phyloP scores from a whole-genome alignment of 768 basidiomycete species.

The Lanmaoa pseudosensibilis region DNA sequence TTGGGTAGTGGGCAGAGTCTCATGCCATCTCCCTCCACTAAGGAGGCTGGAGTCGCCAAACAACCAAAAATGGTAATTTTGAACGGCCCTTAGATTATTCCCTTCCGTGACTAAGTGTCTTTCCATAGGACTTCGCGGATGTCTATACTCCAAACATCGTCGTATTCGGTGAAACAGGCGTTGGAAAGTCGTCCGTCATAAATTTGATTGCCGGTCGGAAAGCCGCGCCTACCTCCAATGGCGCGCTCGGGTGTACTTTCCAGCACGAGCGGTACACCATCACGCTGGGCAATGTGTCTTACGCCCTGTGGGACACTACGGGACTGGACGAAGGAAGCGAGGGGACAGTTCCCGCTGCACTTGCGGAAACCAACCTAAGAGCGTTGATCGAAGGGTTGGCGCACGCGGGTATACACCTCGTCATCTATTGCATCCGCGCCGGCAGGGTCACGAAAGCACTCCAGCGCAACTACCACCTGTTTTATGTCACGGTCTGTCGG shows the following conservation, averaged over 20 bases:
- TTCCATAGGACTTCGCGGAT: background rate
- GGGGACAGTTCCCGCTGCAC: constrained; percentile 7
- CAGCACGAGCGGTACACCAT: background rate
- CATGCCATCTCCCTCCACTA: background rate
- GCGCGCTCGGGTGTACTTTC: constrained; percentile 3
- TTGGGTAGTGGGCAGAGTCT: background rate
- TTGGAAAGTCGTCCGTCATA: constrained; percentile 5
- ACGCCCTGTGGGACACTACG: constrained; percentile 7
- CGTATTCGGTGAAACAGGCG: constrained; percentile 2
- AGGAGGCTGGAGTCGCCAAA: no score
- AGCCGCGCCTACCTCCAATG: background rate
- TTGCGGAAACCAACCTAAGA: background rate
- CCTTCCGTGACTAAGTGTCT: background rate
- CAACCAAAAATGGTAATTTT: background rate
- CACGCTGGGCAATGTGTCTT: background rate
- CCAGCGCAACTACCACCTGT: constrained; percentile 34
- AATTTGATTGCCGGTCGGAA: background rate
- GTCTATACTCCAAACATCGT: background rate
- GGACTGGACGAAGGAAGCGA: constrained; percentile 9
- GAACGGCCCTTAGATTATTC: no score
- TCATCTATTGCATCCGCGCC: constrained; percentile 8
- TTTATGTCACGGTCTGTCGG: constrained; percentile 35
- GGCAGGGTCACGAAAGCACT: constrained; percentile 8
- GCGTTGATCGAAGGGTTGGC: background rate
- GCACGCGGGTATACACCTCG: constrained; percentile 4